Base-by-base conservation (phyloP, 805 yeast species). In the Metschnikowia colocasiae region DNA sequence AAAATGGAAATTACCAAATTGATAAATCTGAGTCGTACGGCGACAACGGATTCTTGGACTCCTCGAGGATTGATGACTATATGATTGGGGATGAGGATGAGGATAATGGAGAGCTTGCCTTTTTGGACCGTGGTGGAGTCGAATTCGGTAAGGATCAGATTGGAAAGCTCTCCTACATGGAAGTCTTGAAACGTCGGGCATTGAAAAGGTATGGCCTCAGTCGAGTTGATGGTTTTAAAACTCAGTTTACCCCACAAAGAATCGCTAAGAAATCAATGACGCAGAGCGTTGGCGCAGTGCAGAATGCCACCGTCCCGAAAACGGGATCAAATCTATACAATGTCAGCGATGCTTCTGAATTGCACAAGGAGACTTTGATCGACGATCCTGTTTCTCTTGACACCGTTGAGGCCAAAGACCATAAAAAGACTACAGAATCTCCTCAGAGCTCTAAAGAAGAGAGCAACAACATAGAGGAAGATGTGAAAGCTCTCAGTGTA, bases 61-160 rank as follows among this genome's bases (percentile, higher is more conserved):
- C 57, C 15, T 56, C 68, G 6, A 62, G 76, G 48, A 60, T 64
- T 47, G 76, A 71, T 50, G 74, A 69, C 53, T 69, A 65, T 55
- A 62, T 59, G 64, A 60, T 72, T 57, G 76, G 76, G 7, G 76
- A 71, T 43, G 75, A 71, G 51, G 77, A 72, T 45, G 76, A 70
- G 53, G 75, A 63, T 38, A 65, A 68, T 51, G 77, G 77, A 6
- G 75, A 73, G 50, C 69, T 73, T 45, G 49, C 58, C 20, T 73
- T 62, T 50, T 64, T 53, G 45, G 76, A 73, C 49, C 61, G 63
- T 46, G 71, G 62, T 33, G 64, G 65, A 6, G 59, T 61, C 15
- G 75, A 71, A 55, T 69, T 72, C 38, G 64, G 64, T 34, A 58
- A 58, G 37, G 60, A 60, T 3, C 48, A 52, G 32, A 59, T 56